Percentiles rank a stretch among this genome's conserved stretches.
Conservation (phyloP, 2,329 filamentous ascomycete species). For the Colletotrichum neosansevieriae region DNA sequence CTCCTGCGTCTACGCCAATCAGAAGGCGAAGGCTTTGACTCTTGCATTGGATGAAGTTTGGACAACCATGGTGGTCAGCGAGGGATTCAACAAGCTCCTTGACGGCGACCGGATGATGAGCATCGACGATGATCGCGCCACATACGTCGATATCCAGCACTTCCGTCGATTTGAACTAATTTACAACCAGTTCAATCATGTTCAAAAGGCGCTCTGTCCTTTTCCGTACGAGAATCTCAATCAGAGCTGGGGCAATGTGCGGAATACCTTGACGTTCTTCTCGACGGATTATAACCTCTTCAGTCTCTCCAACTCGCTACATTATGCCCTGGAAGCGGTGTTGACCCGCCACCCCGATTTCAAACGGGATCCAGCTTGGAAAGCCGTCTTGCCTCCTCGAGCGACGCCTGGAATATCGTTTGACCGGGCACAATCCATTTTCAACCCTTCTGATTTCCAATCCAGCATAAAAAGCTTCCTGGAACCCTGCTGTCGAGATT, state of each 20-base stretch:
- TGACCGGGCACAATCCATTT: neutral
- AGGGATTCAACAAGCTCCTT: slow-evolving; percentile 16
- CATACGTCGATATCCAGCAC: slow-evolving; percentile 51
- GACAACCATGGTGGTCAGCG: slow-evolving; percentile 20
- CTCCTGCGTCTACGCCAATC: slow-evolving; percentile 31
- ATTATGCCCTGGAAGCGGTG: neutral
- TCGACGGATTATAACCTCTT: neutral
- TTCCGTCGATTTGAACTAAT: slow-evolving; percentile 44
- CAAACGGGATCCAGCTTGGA: slow-evolving; percentile 17
- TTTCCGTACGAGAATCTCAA: slow-evolving; percentile 51
- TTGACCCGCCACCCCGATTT: slow-evolving; percentile 12
- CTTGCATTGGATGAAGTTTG: slow-evolving; percentile 25
- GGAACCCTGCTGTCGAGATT: slow-evolving; percentile 31
- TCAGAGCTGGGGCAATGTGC: slow-evolving; percentile 6
- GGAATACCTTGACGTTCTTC: neutral
- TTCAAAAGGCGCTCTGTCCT: slow-evolving; percentile 52
- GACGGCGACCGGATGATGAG: neutral
- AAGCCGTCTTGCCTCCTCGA: neutral
- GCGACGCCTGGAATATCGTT: neutral
- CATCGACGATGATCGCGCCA: slow-evolving; percentile 51
- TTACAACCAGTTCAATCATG: slow-evolving; percentile 45
- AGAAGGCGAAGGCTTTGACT: slow-evolving; percentile 41
- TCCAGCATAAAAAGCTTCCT: slow-evolving; percentile 20
- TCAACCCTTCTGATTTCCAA: slow-evolving; percentile 27
- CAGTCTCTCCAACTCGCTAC: neutral